Evolutionary conservation across 2,329 filamentous ascomycete genomes (phyloP), one percentile per base, ranked within the genome.

Genomic region (Magnaporthiopsis poae): DNA sequence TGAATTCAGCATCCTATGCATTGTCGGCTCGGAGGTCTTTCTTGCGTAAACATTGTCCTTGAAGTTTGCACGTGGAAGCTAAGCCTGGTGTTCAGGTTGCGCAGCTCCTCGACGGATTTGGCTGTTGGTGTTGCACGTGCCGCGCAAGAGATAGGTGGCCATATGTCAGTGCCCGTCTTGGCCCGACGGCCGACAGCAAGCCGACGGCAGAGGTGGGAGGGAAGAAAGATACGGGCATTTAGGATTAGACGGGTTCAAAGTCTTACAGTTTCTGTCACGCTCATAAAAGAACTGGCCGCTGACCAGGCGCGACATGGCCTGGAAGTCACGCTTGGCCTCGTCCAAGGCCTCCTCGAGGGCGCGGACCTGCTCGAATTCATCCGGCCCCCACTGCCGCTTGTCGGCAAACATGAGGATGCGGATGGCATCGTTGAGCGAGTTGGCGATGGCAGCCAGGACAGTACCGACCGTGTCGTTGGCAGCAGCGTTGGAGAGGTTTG

Each of bases 271-370:
- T 66, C 82, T 77, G 72, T 87, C 84, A 68, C 82, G 81, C 71
- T 86, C 81, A 70, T 87, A 87, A 73, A 86, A 84, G 62, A 81
- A 77, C 70, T 82, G 80, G 36, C 84, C 84, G 69, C 84, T 82
- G 66, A 87, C 80, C 61, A 87, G 76, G 62, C 78, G 78, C 29
- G 80, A 80, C 67, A 87, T 77, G 71, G 84, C 80, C 75, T 87
- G 84, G 69, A 86, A 87, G 75, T 87, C 84, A 73, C 80, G 81
- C 75, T 82, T 84, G 66, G 85, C 85, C 70, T 86, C 83, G 72
- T 86, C 83, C 65, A 87, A 78, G n/a, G 80, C 78, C 52, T 79
- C 77, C 71, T 86, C 81, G 66, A 87, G 77, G 63, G 82, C 80
- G 67, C 80, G 81, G 67, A 82, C 74, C 76, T 87, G 85, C 72